Evolutionary conservation across 2,329 filamentous ascomycete species (phyloP), one percentile per base, ranked within the genome.

Genomic region (Apiospora rasikravindrae): DNA sequence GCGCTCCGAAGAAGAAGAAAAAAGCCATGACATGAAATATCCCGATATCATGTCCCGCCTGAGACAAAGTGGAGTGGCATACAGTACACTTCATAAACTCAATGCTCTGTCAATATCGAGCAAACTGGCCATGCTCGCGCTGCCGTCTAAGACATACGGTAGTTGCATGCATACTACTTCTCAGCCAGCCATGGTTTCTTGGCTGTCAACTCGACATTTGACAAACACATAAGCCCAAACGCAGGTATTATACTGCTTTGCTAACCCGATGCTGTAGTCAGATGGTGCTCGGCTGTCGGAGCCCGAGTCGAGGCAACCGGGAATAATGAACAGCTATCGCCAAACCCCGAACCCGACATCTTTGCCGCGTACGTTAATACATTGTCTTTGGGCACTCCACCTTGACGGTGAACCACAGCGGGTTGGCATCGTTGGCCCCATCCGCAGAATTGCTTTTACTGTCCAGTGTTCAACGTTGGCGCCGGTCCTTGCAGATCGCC

Each of bases 131-230:
- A 47, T 47, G 19, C 10, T 61, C 37, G 53, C 19, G 29, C 10
- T 61, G 53, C 29, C 53, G 29, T 33, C 19, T 37, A 22, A 61
- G 53, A 61, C 53, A 61, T 61, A 57, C 51, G 51, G 51, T 57
- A 13, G 53, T n/a, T 37, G 53, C 53, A 57, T 61, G 16, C 29
- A 61, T 2, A 33, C 4, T 13, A 7, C 2, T 6, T 16, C 3
- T 6, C 7, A 37, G 53, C 53, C 29, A 61, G 19, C 6, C 53
- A 45, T 22, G 13, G 4, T 29, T 19, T 53, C 51, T 53, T 53
- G 49, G 49, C 49, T 14, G 24, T 53, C 24, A 16, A 26, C 24
- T 53, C 4, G 49, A 11, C 44, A 22, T 45, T 19, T 14, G 14
- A 45, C 19, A 4, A 45, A 45, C 44, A 19, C 19, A 45, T 19